These are phyloP conservation scores for Aspergillus avenaceus DNA, from an alignment of 495 filamentous ascomycete genomes.

Conservation along the genomic window DNA sequence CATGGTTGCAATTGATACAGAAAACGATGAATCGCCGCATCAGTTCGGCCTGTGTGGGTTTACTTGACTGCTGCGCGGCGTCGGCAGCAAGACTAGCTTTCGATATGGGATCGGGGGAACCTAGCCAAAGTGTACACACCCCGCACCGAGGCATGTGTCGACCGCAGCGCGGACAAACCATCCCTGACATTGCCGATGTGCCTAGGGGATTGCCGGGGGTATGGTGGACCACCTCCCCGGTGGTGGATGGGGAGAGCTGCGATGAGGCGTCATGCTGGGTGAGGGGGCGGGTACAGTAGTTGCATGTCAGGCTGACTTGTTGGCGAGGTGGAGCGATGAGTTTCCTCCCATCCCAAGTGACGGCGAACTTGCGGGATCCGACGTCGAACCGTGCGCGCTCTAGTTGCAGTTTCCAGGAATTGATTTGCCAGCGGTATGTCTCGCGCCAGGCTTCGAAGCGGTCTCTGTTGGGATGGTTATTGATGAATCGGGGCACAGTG, in stretches of 20 bases:
- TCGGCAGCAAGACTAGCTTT: conserved; percentile 51
- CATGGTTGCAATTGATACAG: conserved; percentile 86
- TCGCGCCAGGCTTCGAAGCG: conserved; percentile 77
- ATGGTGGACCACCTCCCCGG: conserved; percentile 32
- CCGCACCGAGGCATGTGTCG: conserved; percentile 85
- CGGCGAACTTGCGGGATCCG: conserved; percentile 56
- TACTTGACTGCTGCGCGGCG: conserved; percentile 31
- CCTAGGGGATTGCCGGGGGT: conserved; percentile 37
- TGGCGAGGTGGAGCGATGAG: conserved; percentile 62
- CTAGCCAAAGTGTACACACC: conserved; percentile 81
- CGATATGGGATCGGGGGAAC: conserved; percentile 66
- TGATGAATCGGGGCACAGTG: conserved; percentile 75
- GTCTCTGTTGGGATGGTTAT: conserved; percentile 47
- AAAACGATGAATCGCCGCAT: conserved; percentile 64
- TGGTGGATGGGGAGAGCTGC: conserved; percentile 26
- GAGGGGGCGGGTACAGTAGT: conserved; percentile 66
- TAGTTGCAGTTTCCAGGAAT: conserved; percentile 64
- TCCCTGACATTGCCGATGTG: conserved; percentile 40
- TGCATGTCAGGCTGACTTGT: conserved; percentile 79
- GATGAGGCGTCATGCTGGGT: conserved; percentile 41
- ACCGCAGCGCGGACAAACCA: conserved; percentile 79
- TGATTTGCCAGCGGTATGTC: conserved; percentile 76
- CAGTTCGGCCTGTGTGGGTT: conserved; percentile 28
- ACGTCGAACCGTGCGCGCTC: conserved; percentile 60
- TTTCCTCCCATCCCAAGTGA: conserved; percentile 56